A percentile compares a stretch with the other conserved stretches of the same genome.
phyloP scores from a whole-genome alignment of 257 asterid species.

The Scutellaria baicalensis region DNA sequence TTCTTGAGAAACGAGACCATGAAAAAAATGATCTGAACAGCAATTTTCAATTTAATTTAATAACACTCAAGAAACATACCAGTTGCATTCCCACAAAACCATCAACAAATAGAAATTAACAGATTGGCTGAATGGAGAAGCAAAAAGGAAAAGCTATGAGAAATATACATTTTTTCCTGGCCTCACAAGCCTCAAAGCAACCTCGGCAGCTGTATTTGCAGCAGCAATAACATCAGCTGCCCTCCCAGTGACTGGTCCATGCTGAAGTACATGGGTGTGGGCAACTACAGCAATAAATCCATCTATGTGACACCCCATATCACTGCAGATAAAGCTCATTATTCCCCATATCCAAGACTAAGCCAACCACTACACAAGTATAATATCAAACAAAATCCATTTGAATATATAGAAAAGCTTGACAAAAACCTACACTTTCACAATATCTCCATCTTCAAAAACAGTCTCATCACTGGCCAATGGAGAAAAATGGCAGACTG shows the following conservation, averaged over 20 bases:
- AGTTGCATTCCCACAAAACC: not conserved
- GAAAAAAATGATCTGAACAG: not conserved
- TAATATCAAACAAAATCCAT: not conserved
- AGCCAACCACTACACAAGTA: not conserved
- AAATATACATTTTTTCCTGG: conserved; percentile 75
- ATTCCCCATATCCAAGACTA: conserved; percentile 1
- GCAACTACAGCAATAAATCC: conserved; percentile 93
- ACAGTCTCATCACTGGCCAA: conserved; percentile 65
- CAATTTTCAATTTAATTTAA: not conserved
- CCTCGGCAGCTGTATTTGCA: conserved; percentile 96
- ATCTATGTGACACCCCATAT: conserved; percentile 97
- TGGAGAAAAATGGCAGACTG: conserved; percentile 86
- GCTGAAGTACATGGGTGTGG: conserved; percentile 77
- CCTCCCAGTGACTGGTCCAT: conserved; percentile 82
- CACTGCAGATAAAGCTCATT: conserved; percentile 44
- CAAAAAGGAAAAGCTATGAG: not conserved
- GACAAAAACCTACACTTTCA: conserved; percentile 60
- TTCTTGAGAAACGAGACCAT: not conserved
- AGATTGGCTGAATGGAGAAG: not conserved
- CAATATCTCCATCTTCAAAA: conserved; percentile 65
- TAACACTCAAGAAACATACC: not conserved
- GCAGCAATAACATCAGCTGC: conserved; percentile 95
- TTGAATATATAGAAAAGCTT: not conserved
- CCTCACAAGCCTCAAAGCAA: conserved; percentile 86
- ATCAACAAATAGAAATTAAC: not conserved